Evolutionary conservation across 164 flowering plant species (phyloP).

Genomic region (Nymphaea colorata): DNA sequence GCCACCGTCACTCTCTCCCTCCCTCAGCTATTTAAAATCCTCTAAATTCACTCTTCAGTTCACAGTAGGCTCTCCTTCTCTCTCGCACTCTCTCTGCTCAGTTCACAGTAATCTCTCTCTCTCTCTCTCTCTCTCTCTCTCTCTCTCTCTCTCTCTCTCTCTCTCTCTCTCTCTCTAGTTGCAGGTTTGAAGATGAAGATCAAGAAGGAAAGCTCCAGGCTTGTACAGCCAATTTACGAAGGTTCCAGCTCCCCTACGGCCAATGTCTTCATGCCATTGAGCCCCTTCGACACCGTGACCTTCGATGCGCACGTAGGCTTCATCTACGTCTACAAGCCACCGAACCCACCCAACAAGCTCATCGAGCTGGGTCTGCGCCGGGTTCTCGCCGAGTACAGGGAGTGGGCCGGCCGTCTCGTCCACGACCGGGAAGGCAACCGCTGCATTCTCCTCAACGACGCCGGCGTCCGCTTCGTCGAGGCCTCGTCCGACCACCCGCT

Average conservation of each 20-base stretch:
- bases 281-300: conserved; percentile 9
- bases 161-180: background rate
- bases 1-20: background rate
- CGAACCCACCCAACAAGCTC: conserved; percentile 7
- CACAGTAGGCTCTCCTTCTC: too few relatives aligned
- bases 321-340: conserved; percentile 4
- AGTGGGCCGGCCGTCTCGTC: conserved; percentile 7
- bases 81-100: background rate
- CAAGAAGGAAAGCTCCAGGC: background rate
- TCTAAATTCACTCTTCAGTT: too few relatives aligned
- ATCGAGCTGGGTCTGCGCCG: conserved; percentile 4
- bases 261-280: conserved; percentile 4
- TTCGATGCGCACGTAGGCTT: conserved; percentile 3
- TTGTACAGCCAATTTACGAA: background rate
- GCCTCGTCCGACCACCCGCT: conserved; percentile 1
- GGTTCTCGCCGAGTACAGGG: conserved; percentile 6
- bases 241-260: background rate
- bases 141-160: background rate
- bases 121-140: background rate
- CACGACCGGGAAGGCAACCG: conserved; percentile 1
- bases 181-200: background rate
- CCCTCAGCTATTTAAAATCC: background rate
- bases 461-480: conserved; percentile 9
- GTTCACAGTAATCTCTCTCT: too few relatives aligned
- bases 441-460: conserved; percentile 6